These are phyloP conservation scores for Hippophae rhamnoides DNA, from an alignment of 306 rosid genomes.

Conservation along the genomic window DNA sequence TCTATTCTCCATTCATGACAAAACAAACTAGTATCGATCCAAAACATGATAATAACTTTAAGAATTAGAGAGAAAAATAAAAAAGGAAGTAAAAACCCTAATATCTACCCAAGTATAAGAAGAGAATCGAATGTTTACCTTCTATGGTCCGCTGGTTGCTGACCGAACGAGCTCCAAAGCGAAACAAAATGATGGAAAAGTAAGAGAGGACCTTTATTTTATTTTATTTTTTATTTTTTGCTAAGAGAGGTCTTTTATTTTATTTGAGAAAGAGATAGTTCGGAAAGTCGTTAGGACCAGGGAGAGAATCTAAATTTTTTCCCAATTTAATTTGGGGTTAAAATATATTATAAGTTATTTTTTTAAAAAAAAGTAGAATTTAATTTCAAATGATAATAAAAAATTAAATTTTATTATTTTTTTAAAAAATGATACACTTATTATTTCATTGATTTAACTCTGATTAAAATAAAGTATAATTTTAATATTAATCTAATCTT, in stretches of 20 bases:
- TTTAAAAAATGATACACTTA: too few species aligned
- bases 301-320: neutral
- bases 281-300: conserved; percentile 8
- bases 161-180: conserved; percentile 2
- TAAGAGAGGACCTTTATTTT: neutral
- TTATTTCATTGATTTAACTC: too few species aligned
- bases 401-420: too few species aligned
- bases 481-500: too few species aligned
- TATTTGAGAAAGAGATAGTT: conserved; percentile 5
- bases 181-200: neutral
- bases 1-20: neutral
- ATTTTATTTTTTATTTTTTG: too few species aligned
- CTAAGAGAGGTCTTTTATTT: neutral
- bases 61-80: neutral
- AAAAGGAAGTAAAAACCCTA: neutral
- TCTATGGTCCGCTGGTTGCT: neutral
- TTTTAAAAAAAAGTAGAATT: too few species aligned
- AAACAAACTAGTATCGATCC: neutral
- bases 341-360: too few species aligned
- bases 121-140: conserved; percentile 2
- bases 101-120: neutral
- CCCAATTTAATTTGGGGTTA: too few species aligned
- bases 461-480: too few species aligned
- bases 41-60: neutral
- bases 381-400: too few species aligned